Percentiles rank a stretch among this genome's conserved stretches.
phyloP scores from a whole-genome alignment of 164 flowering plant genomes.

The Pachysandra terminalis region DNA sequence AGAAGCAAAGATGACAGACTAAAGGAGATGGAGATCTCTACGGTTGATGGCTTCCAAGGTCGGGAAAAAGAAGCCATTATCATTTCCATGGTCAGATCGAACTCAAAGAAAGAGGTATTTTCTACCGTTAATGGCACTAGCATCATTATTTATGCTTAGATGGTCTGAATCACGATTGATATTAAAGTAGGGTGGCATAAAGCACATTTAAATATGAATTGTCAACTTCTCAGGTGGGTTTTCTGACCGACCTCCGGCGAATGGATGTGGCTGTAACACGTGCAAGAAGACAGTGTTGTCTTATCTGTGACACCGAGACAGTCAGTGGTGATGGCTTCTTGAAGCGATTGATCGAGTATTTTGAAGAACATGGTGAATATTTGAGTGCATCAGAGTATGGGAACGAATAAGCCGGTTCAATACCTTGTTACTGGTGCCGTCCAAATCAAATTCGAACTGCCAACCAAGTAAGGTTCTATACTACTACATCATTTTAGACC shows the following conservation, averaged over 20 bases:
- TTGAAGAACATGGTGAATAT: slow-evolving; percentile 96
- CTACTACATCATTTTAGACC: neutral
- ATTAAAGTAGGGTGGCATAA: neutral
- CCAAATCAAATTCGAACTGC: neutral
- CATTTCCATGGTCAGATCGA: slow-evolving; percentile 97
- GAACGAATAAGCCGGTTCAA: slow-evolving; percentile 27
- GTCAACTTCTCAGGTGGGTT: slow-evolving; percentile 68
- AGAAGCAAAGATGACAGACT: slow-evolving; percentile 68
- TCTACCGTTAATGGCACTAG: neutral
- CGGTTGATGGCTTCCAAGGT: slow-evolving; percentile 99
- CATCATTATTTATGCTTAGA: neutral
- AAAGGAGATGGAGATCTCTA: slow-evolving; percentile 85
- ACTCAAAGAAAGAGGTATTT: slow-evolving; percentile 80
- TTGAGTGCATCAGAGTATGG: slow-evolving; percentile 89
- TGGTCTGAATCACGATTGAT: neutral
- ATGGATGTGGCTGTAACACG: slow-evolving; percentile 99
- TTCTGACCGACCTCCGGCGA: slow-evolving; percentile 82
- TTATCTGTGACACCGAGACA: slow-evolving; percentile 93
- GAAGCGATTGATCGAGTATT: slow-evolving; percentile 83
- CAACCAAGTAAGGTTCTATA: slow-evolving; percentile 2
- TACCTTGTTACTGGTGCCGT: neutral
- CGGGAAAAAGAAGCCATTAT: slow-evolving; percentile 96
- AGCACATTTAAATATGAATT: neutral
- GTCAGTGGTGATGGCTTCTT: slow-evolving; percentile 77
- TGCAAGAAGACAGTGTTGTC: slow-evolving; percentile 94